Evolutionary conservation across 495 filamentous ascomycete genomes (phyloP).

Genomic region (Neurospora sp.): DNA sequence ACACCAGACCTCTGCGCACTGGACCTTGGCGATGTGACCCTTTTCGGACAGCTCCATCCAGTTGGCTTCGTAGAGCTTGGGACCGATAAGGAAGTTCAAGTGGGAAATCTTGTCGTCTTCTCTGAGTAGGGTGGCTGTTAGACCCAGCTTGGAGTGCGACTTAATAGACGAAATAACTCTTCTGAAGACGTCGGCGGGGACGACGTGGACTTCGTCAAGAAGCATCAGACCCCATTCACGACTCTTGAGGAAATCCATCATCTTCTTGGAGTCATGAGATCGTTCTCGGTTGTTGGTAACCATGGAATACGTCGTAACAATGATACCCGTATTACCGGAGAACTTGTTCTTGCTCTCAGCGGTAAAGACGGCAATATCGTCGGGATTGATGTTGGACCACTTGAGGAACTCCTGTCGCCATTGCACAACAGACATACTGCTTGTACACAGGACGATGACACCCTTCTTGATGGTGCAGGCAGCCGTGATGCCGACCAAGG

Average conservation of each 20-base stretch:
- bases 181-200: conserved; percentile 90
- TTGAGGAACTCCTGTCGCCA: conserved; percentile 95
- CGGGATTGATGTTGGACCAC: conserved; percentile 94
- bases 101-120: conserved; percentile 98
- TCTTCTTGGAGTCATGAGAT: conserved; percentile 88
- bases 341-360: conserved; percentile 90
- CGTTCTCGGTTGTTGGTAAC: conserved; percentile 79
- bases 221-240: conserved; percentile 98
- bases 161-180: conserved; percentile 86
- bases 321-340: conserved; percentile 80
- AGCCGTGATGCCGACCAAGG: conserved; percentile 90
- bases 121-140: conserved; percentile 88
- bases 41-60: conserved; percentile 98
- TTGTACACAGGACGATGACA: conserved; percentile 89
- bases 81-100: conserved; percentile 94
- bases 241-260: conserved; percentile 91
- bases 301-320: conserved; percentile 98
- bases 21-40: conserved; percentile 93
- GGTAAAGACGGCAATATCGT: conserved; percentile 90
- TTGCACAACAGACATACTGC: conserved; percentile 94
- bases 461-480: conserved; percentile 97
- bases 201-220: conserved; percentile 96
- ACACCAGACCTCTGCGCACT: conserved; percentile 98
- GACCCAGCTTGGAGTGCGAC: conserved; percentile 89
- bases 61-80: conserved; percentile 96